Conservation (phyloP, 805 yeast genomes). For the Kodamaea nitidulidarum region DNA sequence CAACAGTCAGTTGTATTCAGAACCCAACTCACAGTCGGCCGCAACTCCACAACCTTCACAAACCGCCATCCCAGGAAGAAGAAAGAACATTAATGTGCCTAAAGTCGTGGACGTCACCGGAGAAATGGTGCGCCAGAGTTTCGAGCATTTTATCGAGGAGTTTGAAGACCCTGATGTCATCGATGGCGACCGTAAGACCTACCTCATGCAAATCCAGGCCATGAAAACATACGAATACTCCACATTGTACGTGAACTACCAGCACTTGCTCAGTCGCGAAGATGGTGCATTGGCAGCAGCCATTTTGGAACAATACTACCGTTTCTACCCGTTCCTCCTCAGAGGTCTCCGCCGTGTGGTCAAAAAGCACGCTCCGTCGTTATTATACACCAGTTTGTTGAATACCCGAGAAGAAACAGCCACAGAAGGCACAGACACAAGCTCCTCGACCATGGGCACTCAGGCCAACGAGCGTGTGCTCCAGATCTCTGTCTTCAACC, state of each 20-base stretch:
- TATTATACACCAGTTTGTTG: constrained; percentile 45
- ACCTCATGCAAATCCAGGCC: constrained; percentile 74
- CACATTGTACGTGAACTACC: constrained; percentile 81
- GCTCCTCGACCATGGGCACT: constrained; percentile 35
- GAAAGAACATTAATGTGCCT: constrained; percentile 66
- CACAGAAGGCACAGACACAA: neutral
- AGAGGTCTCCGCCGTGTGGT: constrained; percentile 71
- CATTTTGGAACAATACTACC: constrained; percentile 83
- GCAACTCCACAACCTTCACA: constrained; percentile 13
- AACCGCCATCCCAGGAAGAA: constrained; percentile 35
- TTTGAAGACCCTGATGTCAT: constrained; percentile 41
- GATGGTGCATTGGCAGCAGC: constrained; percentile 89
- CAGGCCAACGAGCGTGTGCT: constrained; percentile 67
- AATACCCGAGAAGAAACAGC: constrained; percentile 31
- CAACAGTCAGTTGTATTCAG: constrained; percentile 26
- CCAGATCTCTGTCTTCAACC: constrained; percentile 82
- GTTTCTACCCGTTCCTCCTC: constrained; percentile 82
- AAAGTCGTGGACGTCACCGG: constrained; percentile 89
- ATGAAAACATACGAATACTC: constrained; percentile 72
- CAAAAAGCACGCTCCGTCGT: constrained; percentile 68
- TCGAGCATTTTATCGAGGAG: constrained; percentile 76
- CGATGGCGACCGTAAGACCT: constrained; percentile 52
- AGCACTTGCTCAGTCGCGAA: constrained; percentile 69
- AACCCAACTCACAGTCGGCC: constrained; percentile 17
- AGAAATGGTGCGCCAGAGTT: constrained; percentile 87